Base-by-base conservation (phyloP, 495 filamentous ascomycete species). In the Neurospora sp. region DNA sequence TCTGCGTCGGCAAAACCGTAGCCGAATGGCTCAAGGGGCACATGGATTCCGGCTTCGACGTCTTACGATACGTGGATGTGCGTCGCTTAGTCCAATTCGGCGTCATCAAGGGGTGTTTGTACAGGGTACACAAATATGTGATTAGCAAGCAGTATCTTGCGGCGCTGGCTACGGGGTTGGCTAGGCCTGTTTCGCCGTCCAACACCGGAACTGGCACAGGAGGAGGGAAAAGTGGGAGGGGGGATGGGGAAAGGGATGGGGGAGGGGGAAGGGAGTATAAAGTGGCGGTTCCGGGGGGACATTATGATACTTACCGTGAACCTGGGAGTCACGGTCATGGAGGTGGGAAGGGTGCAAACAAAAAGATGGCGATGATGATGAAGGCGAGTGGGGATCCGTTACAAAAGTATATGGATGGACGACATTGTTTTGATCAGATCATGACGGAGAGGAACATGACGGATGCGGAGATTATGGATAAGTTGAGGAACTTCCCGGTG, bases 81-180 rank as follows among this genome's bases (percentile, higher is more conserved):
- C 88, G 96, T 1, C 89, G 96, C 38, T 91, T 99, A 73, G 92
- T 99, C 73, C 95, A 94, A 41, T 98, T 98, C 80, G 96, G 96
- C 69, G 88, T 98, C 18, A 96, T 98, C 77, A 97, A 98, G 81
- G 94, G 94, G 5, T 91, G 97, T 75, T 77, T 99, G n/a, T 97
- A 97, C 81, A 89, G 96, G 20, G 91, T 97, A 40, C 94, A 98
- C 83, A 94, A 94, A 79, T 96, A 96, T 78, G 92, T 93, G 5
- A 87, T 94, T 27, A 27, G 27, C 27, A 89, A 90, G 74, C 83
- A 84, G 73, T 84, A 84, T 59, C 77, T 88, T 20, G 80, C 82
- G 41, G 76, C 78, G 62, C 77, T 84, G 69, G 85, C 79, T 3
- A 84, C 82, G 69, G 82, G 81, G 38, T 79, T 81, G 74, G 74